Conservation (phyloP, 2,329 filamentous ascomycete genomes). For the Fusarium sp. region DNA sequence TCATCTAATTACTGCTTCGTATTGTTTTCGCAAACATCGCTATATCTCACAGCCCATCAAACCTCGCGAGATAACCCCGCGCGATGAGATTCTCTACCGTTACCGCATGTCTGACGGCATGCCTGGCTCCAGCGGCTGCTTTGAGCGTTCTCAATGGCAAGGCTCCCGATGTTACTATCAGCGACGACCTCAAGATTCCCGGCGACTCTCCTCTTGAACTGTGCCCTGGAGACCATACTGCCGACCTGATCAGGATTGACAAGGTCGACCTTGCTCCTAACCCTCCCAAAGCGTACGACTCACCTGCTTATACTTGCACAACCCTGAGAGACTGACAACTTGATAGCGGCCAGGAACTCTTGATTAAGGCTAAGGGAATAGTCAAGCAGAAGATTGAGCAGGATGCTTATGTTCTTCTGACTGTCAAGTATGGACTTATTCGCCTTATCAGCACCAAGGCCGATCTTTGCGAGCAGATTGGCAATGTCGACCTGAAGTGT, state of each 20-base stretch:
- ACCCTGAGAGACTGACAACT: conserved; percentile 35
- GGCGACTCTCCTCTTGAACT: conserved; percentile 87
- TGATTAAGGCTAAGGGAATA: conserved; percentile 81
- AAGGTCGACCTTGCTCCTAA: conserved; percentile 85
- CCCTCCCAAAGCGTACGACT: conserved; percentile 82
- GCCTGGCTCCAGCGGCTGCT: conserved; percentile 56
- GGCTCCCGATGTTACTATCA: conserved; percentile 52
- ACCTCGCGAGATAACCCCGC: background rate
- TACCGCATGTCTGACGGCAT: conserved; percentile 57
- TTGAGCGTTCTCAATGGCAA: conserved; percentile 53
- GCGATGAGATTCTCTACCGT: conserved; percentile 52
- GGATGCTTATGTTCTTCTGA: conserved; percentile 82
- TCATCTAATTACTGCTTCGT: conserved; percentile 10
- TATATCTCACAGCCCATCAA: background rate
- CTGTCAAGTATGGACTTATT: conserved; percentile 95
- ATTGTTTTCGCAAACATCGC: background rate
- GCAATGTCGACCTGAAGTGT: conserved; percentile 88
- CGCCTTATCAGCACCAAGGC: conserved; percentile 82
- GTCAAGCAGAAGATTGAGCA: conserved; percentile 76
- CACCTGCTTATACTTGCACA: conserved; percentile 9
- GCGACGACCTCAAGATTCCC: conserved; percentile 71
- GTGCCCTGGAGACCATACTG: conserved; percentile 72
- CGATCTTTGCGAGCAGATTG: conserved; percentile 88
- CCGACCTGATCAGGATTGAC: conserved; percentile 79
- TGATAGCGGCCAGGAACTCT: conserved; percentile 76